phyloP scores from a whole-genome alignment of 2,329 filamentous ascomycete species.

The Aureobasidium namibiae region DNA sequence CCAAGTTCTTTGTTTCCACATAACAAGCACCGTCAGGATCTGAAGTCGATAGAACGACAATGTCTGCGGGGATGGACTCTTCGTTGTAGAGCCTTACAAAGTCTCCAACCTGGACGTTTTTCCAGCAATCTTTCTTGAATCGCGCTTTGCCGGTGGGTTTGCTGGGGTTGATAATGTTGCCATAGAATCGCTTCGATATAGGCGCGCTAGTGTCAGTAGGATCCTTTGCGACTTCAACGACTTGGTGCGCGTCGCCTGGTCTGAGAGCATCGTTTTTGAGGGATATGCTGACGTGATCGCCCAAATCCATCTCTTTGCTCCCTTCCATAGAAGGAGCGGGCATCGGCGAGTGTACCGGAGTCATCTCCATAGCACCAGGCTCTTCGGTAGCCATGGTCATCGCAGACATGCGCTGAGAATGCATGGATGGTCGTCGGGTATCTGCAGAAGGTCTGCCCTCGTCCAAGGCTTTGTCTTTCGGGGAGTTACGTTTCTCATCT shows the following conservation, averaged over 20 bases:
- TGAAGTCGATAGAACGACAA: constrained; percentile 86
- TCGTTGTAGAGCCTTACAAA: constrained; percentile 95
- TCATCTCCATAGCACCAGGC: constrained; percentile 81
- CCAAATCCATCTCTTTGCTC: constrained; percentile 27
- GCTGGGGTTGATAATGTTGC: constrained; percentile 66
- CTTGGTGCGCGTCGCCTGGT: constrained; percentile 18
- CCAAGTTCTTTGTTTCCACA: constrained; percentile 95
- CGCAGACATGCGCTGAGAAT: constrained; percentile 46
- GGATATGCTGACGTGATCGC: constrained; percentile 9
- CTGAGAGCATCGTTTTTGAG: constrained; percentile 17
- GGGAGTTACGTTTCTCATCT: constrained; percentile 40
- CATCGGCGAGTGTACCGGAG: constrained; percentile 76
- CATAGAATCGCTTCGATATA: constrained; percentile 46
- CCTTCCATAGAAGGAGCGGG: constrained; percentile 43
- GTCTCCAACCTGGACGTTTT: constrained; percentile 88
- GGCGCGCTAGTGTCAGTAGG: constrained; percentile 36
- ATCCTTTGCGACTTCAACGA: constrained; percentile 22
- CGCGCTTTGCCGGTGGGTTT: constrained; percentile 62
- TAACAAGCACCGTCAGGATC: constrained; percentile 93
- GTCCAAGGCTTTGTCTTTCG: constrained; percentile 42
- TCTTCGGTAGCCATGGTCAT: constrained; percentile 24
- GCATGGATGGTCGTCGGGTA: constrained; percentile 50
- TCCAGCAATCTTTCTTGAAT: constrained; percentile 93
- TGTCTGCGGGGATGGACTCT: constrained; percentile 87
- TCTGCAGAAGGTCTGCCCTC: constrained; percentile 59